These are phyloP conservation scores for Nyctanthes arbortristis DNA, from an alignment of 257 asterid species.

Conservation along the genomic window DNA sequence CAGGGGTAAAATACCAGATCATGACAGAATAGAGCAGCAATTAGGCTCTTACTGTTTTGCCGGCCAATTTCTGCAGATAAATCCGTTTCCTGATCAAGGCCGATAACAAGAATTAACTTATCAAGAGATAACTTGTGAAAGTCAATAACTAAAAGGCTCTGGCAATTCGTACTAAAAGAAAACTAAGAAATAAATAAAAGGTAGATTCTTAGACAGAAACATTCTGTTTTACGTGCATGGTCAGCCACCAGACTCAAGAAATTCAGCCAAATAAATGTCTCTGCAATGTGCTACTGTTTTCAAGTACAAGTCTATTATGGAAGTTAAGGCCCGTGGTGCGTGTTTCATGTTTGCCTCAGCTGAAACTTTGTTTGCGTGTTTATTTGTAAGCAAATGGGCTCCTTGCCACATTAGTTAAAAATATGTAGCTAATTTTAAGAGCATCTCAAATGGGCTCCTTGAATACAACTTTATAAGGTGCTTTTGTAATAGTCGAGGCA, in stretches of 20 bases:
- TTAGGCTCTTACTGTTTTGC: conserved; percentile 38
- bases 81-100: conserved; percentile 49
- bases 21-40: conserved; percentile 2
- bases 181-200: not conserved
- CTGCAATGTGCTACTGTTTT: not conserved
- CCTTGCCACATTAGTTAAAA: no score
- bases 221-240: not conserved
- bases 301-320: no score
- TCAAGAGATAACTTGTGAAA: no score
- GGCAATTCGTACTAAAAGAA: not conserved
- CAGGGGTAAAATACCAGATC: conserved; percentile 11
- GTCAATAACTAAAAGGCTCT: not conserved
- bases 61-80: conserved; percentile 35
- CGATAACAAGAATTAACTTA: conserved; percentile 2
- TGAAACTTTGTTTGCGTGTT: no score
- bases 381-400: no score
- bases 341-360: no score
- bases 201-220: not conserved
- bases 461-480: no score
- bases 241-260: not conserved
- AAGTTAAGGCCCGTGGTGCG: no score
- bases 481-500: no score
- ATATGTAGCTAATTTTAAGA: no score
- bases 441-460: no score
- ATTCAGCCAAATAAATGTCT: not conserved